These are phyloP conservation scores for Leccinum boreale DNA, from an alignment of 768 basidiomycete species.

Conservation along the genomic window DNA sequence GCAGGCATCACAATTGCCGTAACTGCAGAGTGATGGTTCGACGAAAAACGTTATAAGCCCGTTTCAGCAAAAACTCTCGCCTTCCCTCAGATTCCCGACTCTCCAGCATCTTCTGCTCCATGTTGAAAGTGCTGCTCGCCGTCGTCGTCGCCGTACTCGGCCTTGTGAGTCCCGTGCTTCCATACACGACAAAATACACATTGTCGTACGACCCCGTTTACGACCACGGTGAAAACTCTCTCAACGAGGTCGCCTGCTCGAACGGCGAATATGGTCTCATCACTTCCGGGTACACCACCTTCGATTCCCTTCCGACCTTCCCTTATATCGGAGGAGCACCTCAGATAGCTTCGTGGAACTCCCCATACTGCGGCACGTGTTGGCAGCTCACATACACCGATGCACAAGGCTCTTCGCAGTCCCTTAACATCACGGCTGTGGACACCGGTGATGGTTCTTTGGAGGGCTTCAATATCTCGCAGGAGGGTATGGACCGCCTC, in stretches of 20 bases:
- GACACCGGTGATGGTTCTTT: conserved; percentile 37
- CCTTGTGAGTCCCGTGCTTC: conserved; percentile 3
- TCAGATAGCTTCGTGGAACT: conserved; percentile 50
- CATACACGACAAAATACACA: conserved; percentile 12
- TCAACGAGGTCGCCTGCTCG: conserved; percentile 47
- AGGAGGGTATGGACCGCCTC: conserved; percentile 34
- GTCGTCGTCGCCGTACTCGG: conserved; percentile 1
- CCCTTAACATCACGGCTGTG: conserved; percentile 49
- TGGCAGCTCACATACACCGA: conserved; percentile 52
- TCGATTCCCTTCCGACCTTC: conserved; percentile 53
- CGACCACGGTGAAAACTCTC: conserved; percentile 40
- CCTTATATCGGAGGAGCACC: conserved; percentile 57
- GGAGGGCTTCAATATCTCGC: conserved; percentile 37
- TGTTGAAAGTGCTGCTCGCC: conserved; percentile 2
- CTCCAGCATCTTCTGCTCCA: not conserved
- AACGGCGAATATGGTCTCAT: conserved; percentile 51
- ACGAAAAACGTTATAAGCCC: not conserved
- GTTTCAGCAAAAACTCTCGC: not conserved
- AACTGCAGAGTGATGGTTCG: not conserved
- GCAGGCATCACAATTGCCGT: not conserved
- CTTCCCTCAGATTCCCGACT: not conserved
- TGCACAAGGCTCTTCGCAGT: conserved; percentile 27
- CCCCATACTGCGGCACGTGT: conserved; percentile 54
- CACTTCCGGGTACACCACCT: conserved; percentile 43
- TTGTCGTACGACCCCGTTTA: conserved; percentile 47